These are phyloP conservation scores for Rubroboletus satanas DNA, from an alignment of 768 basidiomycete species.

Conservation along the genomic window DNA sequence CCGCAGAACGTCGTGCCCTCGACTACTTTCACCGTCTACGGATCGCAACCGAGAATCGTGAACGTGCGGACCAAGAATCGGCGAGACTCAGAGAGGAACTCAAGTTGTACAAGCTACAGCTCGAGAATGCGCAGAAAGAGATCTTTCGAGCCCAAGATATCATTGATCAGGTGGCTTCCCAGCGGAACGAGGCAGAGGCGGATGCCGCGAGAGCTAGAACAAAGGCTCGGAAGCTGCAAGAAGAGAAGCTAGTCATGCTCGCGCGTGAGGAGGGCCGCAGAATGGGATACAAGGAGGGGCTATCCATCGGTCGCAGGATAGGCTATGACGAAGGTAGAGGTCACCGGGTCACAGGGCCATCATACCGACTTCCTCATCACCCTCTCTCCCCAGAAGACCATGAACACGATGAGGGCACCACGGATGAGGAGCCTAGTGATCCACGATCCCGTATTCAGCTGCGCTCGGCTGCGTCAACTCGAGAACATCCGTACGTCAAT, in stretches of 20 bases:
- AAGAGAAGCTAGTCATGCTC: constrained; percentile 37
- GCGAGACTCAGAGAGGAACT: constrained; percentile 40
- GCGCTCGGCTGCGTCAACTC: constrained; percentile 16
- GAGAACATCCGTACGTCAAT: constrained; percentile 25
- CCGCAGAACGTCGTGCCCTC: constrained; percentile 45
- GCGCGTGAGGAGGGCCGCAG: constrained; percentile 44
- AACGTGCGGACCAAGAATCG: constrained; percentile 37
- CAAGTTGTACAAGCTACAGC: constrained; percentile 42
- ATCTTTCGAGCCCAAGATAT: constrained; percentile 41
- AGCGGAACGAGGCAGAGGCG: constrained; percentile 44
- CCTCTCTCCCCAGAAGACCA: constrained; percentile 11
- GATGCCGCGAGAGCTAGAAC: constrained; percentile 43
- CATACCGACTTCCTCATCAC: constrained; percentile 10
- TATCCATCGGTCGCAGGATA: constrained; percentile 32
- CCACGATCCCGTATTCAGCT: constrained; percentile 10
- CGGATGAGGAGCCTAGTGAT: constrained; percentile 24
- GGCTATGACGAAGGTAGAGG: constrained; percentile 28
- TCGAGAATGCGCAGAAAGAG: constrained; percentile 43
- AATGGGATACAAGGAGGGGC: constrained; percentile 41
- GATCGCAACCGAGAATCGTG: constrained; percentile 37
- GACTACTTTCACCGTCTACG: constrained; percentile 43
- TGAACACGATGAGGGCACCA: constrained; percentile 10
- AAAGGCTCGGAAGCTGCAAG: constrained; percentile 41
- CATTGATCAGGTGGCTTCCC: constrained; percentile 39
- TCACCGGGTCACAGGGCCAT: constrained; percentile 7